Percentiles rank a stretch among this genome's conserved stretches.
Evolutionary conservation across 345 rosid species (phyloP).

Genomic region (Iberis pinnata): DNA sequence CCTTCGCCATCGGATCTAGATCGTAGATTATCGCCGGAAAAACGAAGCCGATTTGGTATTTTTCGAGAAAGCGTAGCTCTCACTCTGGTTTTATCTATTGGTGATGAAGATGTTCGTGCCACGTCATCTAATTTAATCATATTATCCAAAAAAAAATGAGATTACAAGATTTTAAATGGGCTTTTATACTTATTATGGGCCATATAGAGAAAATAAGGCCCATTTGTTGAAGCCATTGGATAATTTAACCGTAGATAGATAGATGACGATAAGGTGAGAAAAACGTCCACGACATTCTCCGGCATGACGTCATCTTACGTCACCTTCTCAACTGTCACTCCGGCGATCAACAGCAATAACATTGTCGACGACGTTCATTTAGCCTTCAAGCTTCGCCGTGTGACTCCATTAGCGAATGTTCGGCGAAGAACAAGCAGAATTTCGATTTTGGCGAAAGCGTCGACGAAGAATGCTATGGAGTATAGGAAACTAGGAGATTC

Average conservation of each 20-base stretch:
- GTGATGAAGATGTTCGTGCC: no score
- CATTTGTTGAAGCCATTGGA: constrained; percentile 1
- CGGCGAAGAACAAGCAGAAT: constrained; percentile 21
- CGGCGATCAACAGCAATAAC: constrained; percentile 8
- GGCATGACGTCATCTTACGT: constrained; percentile 32
- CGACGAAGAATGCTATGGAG: constrained; percentile 47
- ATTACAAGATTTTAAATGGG: neutral
- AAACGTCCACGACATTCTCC: constrained; percentile 10
- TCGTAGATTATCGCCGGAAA: constrained; percentile 22
- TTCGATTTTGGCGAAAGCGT: constrained; percentile 32
- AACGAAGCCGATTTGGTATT: neutral
- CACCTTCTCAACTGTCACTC: constrained; percentile 22
- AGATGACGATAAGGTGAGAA: constrained; percentile 18
- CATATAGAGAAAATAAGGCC: neutral
- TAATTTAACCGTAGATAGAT: neutral
- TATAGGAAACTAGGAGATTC: constrained; percentile 79
- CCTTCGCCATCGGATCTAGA: constrained; percentile 66
- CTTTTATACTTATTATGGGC: neutral
- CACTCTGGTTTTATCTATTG: no score
- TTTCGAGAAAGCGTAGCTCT: no score
- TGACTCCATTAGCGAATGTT: constrained; percentile 5
- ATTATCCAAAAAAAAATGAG: no score
- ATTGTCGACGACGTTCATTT: neutral
- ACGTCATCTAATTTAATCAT: no score
- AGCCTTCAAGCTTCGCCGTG: constrained; percentile 6